These are phyloP conservation scores for Neoascochyta sp. DNA, from an alignment of 2,329 filamentous ascomycete species.

Conservation along the genomic window DNA sequence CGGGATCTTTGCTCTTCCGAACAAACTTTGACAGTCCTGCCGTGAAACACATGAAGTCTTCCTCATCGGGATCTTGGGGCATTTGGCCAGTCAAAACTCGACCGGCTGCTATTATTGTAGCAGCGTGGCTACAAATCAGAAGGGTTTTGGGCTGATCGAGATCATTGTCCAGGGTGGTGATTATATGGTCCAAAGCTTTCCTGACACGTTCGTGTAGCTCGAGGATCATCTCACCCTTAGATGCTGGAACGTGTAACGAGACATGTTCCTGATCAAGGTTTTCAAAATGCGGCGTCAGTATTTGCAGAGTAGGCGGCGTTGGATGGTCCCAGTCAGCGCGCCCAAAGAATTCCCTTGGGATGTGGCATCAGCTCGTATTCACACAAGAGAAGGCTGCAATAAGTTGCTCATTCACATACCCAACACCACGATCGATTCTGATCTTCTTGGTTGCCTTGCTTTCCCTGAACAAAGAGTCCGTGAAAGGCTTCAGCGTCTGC, in stretches of 20 bases:
- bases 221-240: slow-evolving; percentile 72
- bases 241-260: slow-evolving; percentile 64
- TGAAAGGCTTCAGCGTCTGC: slow-evolving; percentile 40
- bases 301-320: slow-evolving; percentile 61
- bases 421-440: slow-evolving; percentile 51
- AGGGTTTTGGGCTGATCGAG: slow-evolving; percentile 64
- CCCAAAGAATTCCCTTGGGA: slow-evolving; percentile 84
- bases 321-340: slow-evolving; percentile 82
- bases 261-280: slow-evolving; percentile 55
- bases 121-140: slow-evolving; percentile 84
- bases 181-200: slow-evolving; percentile 64
- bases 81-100: slow-evolving; percentile 73
- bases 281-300: slow-evolving; percentile 66
- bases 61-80: slow-evolving; percentile 65
- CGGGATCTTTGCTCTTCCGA: slow-evolving; percentile 46
- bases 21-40: slow-evolving; percentile 72
- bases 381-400: slow-evolving; percentile 29
- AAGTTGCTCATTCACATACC: slow-evolving; percentile 36
- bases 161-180: slow-evolving; percentile 65
- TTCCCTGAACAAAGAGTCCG: slow-evolving; percentile 29
- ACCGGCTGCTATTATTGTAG: slow-evolving; percentile 81
- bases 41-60: slow-evolving; percentile 84
- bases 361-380: slow-evolving; percentile 43
- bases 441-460: slow-evolving; percentile 41
- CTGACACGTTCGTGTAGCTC: slow-evolving; percentile 79